Evolutionary conservation across 2,329 filamentous ascomycete genomes (phyloP), one percentile per base, ranked within the genome.

Genomic region (Alternaria postmessia): DNA sequence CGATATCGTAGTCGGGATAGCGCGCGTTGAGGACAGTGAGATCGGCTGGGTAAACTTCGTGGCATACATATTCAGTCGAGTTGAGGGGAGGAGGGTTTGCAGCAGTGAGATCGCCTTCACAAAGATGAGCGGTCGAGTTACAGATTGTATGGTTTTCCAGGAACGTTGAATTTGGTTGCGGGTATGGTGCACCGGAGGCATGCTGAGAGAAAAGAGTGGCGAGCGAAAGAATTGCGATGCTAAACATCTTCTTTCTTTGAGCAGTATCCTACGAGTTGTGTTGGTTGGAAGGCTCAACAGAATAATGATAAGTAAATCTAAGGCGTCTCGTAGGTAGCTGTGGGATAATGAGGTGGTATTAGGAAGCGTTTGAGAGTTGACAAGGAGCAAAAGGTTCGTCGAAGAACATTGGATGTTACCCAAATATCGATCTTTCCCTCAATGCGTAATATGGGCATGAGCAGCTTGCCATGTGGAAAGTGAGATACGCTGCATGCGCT

Each of bases 11-110:
- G 43, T 63, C 39, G 26, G 74, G 71, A 51, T 75, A 76, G 39
- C 65, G 70, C 11, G 69, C 69, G 62, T 75, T 72, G 52, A 75
- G 43, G 24, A 74, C 52, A 14, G 62, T 62, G 51, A 75, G 65
- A 18, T 70, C 62, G 20, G 63, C 43, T 0, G 72, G 67, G 54
- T 73, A 75, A 42, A 64, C 51, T 20, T 55, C 55, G 46, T 65
- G 58, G 55, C 72, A 75, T n/a, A 54, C 42, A 47, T 65, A 64
- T 8, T 65, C 49, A 6, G 48, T 51, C 2, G 55, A 46, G 38
- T 42, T 20, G 43, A 30, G 8, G 38, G 54, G 34, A 42, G 24
- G 6, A 41, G 63, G 48, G 47, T 56, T 32, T 26, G 41, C 11
- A 9, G 36, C 5, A 18, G 39, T 20, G 38, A 46, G 16, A 18